Conservation (phyloP, 2,329 filamentous ascomycete species). For the Hypoxylon sp. region DNA sequence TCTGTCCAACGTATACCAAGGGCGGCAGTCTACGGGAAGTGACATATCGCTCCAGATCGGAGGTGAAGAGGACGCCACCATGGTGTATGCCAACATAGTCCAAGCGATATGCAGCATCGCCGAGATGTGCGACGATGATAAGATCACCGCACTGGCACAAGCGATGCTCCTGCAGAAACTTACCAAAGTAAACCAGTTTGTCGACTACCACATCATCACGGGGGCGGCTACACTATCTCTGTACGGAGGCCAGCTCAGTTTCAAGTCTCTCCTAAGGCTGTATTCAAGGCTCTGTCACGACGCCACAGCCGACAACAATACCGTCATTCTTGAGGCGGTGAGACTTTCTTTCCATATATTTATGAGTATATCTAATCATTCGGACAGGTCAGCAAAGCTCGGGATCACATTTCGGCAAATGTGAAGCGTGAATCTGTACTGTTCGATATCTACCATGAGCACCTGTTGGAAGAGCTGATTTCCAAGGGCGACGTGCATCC, state of each 20-base stretch:
- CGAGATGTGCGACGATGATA: slow-evolving; percentile 80
- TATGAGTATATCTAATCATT: slow-evolving; percentile 21
- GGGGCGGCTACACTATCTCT: slow-evolving; percentile 82
- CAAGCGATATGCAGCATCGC: slow-evolving; percentile 94
- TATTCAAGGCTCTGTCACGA: slow-evolving; percentile 79
- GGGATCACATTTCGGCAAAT: slow-evolving; percentile 77
- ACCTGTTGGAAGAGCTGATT: slow-evolving; percentile 86
- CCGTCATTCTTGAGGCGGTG: slow-evolving; percentile 74
- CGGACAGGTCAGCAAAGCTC: slow-evolving; percentile 72
- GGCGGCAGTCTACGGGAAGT: slow-evolving; percentile 71
- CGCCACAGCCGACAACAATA: slow-evolving; percentile 73
- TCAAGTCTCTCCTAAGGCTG: slow-evolving; percentile 84
- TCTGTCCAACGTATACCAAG: slow-evolving; percentile 57
- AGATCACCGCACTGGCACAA: slow-evolving; percentile 90
- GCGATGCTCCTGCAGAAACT: slow-evolving; percentile 98
- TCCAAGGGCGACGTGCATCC: slow-evolving; percentile 88
- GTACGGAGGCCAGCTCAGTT: slow-evolving; percentile 79
- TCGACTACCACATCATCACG: slow-evolving; percentile 85
- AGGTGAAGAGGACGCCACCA: slow-evolving; percentile 79
- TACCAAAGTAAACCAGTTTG: slow-evolving; percentile 78
- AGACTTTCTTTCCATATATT: slow-evolving; percentile 43
- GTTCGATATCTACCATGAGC: slow-evolving; percentile 82
- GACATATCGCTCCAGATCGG: slow-evolving; percentile 79
- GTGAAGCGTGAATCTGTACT: slow-evolving; percentile 74
- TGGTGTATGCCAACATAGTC: slow-evolving; percentile 88